Evolutionary conservation across 1,284 basidiomycete species (phyloP), one percentile per base, ranked within the genome.

Genomic region (Coniferiporia sulphurascens): DNA sequence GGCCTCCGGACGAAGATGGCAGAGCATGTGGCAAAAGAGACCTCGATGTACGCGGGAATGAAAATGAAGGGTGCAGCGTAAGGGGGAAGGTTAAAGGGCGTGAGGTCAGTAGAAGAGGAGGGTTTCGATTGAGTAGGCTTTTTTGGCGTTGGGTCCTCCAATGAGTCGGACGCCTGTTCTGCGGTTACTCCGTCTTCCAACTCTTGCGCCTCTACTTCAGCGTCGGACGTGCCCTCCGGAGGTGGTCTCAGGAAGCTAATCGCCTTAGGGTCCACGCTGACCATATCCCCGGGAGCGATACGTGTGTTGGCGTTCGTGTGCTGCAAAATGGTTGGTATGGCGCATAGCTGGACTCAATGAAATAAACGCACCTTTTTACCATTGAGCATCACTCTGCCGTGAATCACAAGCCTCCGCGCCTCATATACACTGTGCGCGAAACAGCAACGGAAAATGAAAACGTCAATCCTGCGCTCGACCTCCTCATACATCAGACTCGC

Each of bases 1-100:
- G 97, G 97, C 70, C 98, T 94, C 50, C 96, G 92, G 36, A 98
- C 84, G 72, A 98, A 98, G 60, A 99, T 80, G 17, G 89, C 88
- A 4, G 95, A 95, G 74, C 97, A 99, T 9, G 95, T 95, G 52
- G 83, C 73, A 79, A 92, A 99, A 56, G 87, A 93, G 1, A 90
- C 85, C 69, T 98, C 94, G 59, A 98, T 85, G 74, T 98, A 98
- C 0, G 95, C 89, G 0, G 97, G 97, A 65, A 99, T 83, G 78
- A 98, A 99, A 53, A 99, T 80, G 80, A 90, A 93, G 0, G 97
- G 93, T 0, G 93, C 84, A 8, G 95, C 92, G 68, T 87, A 98
- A 36, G 83, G 77, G 0, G 97, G 97, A 10, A 98, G 86, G 66
- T 83, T 77, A 81, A 98, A 98, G n/a, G 85, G 85, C 27, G 87